A percentile compares a stretch with the other conserved stretches of the same genome.
Conservation (phyloP, 169 alveolate species). For the Neospora caninum region DNA sequence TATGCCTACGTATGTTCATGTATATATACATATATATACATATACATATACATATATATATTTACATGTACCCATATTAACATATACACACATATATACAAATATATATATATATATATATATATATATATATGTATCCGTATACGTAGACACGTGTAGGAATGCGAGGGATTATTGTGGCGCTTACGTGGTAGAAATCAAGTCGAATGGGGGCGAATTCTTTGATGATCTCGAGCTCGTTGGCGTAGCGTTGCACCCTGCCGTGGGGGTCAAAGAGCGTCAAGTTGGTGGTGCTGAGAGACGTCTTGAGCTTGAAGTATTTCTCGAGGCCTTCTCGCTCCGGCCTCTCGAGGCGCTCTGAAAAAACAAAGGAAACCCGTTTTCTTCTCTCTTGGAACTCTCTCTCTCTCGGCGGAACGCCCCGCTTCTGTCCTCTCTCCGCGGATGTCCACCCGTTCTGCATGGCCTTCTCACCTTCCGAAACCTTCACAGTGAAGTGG, state of each 20-base stretch:
- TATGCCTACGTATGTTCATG: not conserved
- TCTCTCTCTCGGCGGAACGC: not conserved
- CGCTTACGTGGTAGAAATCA: conserved; percentile 89
- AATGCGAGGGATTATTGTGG: not conserved
- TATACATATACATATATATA: not conserved
- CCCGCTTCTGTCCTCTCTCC: not conserved
- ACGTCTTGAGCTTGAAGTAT: conserved; percentile 88
- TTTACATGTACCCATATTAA: no score
- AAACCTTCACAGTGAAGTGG: conserved; percentile 84
- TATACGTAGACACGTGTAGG: not conserved
- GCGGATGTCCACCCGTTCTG: no score
- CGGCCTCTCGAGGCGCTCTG: conserved; percentile 71
- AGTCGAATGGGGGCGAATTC: conserved; percentile 93
- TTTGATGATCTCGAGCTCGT: conserved; percentile 91
- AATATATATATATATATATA: not conserved
- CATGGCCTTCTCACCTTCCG: conserved; percentile 71
- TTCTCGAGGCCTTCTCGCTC: conserved; percentile 90
- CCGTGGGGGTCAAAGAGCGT: conserved; percentile 94
- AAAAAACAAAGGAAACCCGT: not conserved
- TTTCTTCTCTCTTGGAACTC: not conserved
- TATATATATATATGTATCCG: not conserved
- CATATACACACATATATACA: not conserved
- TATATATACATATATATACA: not conserved
- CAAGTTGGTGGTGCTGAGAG: conserved; percentile 91
- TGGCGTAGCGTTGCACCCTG: conserved; percentile 88